Conservation (phyloP, 106 monocot species). For the Dendrobium chrysotoxum region DNA sequence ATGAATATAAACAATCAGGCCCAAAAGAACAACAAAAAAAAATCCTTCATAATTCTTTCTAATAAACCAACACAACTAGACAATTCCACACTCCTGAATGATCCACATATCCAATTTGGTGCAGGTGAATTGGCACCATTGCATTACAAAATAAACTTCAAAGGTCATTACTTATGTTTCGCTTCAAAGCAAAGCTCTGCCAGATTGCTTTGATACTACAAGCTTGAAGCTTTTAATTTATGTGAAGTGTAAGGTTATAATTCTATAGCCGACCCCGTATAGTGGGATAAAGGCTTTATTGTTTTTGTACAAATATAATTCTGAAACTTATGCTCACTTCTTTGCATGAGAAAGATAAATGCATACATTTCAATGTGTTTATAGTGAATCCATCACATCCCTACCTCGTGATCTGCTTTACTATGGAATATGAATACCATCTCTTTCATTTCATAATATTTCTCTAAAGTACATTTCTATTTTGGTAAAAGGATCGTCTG, state of each 20-base stretch:
- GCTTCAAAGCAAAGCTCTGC: background rate
- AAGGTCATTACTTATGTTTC: background rate
- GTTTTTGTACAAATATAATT: background rate
- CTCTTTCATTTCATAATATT: too few species aligned
- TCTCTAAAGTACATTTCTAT: too few species aligned
- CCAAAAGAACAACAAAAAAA: background rate
- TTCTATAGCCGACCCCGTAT: background rate
- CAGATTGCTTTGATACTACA: background rate
- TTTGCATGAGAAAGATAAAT: too few species aligned
- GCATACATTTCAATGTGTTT: too few species aligned
- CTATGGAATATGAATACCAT: too few species aligned
- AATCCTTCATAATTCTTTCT: background rate
- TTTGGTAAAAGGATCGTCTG: too few species aligned
- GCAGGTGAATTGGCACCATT: background rate
- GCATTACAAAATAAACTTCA: background rate
- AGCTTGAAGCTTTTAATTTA: background rate
- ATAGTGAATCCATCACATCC: too few species aligned
- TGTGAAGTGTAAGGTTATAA: background rate
- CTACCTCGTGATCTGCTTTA: too few species aligned
- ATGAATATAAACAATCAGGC: background rate
- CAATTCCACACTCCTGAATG: background rate
- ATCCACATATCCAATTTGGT: background rate
- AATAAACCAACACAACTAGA: background rate
- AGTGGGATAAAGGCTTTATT: too few species aligned
- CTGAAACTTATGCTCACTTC: background rate